These are phyloP conservation scores for Hordeum pubiflorum DNA, from an alignment of 202 grass and related monocot genomes.

Conservation along the genomic window DNA sequence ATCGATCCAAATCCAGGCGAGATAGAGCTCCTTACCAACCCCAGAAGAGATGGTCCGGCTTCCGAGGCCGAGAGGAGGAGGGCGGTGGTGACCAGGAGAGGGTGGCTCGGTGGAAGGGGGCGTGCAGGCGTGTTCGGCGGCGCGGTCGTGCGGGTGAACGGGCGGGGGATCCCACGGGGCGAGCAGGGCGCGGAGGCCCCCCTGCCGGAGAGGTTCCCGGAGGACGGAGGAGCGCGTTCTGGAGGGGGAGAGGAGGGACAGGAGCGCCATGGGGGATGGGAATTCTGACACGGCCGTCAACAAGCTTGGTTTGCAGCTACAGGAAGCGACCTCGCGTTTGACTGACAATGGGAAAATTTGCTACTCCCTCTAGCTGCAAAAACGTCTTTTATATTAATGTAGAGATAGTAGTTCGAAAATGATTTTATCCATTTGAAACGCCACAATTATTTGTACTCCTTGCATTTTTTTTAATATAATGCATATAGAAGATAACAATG, in stretches of 20 bases:
- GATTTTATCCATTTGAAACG: too few species aligned
- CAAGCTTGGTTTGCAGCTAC: background rate
- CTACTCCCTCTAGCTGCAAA: too few species aligned
- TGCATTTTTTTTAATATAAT: too few species aligned
- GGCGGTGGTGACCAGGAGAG: background rate
- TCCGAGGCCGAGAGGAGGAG: background rate
- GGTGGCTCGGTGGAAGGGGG: background rate
- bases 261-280: background rate
- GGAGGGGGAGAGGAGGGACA: background rate
- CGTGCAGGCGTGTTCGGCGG: background rate
- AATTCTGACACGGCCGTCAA: background rate
- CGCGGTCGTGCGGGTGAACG: background rate
- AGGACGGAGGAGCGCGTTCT: background rate
- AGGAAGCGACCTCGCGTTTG: background rate
- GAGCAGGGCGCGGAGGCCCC: background rate
- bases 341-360: too few species aligned
- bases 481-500: too few species aligned
- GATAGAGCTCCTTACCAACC: background rate
- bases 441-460: too few species aligned
- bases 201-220: conserved; percentile 1
- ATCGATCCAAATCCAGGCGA: background rate
- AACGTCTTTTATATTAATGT: too few species aligned
- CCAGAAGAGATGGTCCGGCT: background rate
- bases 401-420: too few species aligned
- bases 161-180: background rate